Conservation (phyloP, 768 basidiomycete species). For the Mycena epipterygia region DNA sequence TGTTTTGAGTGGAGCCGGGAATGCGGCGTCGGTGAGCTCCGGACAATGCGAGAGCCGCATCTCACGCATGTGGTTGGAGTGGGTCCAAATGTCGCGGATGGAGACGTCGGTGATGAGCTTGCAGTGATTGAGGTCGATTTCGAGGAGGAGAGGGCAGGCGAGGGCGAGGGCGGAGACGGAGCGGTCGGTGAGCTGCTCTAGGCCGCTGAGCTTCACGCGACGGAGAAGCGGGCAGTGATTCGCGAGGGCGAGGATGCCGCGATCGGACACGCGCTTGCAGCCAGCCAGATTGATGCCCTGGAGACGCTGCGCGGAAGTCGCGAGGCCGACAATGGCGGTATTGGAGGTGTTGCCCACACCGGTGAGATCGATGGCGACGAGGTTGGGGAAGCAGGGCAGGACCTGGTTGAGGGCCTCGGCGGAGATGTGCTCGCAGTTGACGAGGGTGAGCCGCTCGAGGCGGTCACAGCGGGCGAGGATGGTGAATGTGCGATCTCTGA, state of each 20-base stretch:
- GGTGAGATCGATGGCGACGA: constrained; percentile 90
- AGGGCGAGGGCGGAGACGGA: constrained; percentile 83
- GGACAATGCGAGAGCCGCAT: constrained; percentile 87
- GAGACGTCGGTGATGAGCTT: constrained; percentile 80
- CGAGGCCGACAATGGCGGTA: constrained; percentile 78
- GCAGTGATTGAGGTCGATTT: constrained; percentile 94
- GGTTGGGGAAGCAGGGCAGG: constrained; percentile 77
- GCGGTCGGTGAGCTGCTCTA: constrained; percentile 80
- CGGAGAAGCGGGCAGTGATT: constrained; percentile 81
- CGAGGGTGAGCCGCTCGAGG: constrained; percentile 90
- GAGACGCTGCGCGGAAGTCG: constrained; percentile 75
- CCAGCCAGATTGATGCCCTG: constrained; percentile 94
- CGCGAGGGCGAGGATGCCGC: constrained; percentile 83
- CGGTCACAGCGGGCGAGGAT: constrained; percentile 81
- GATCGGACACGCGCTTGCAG: constrained; percentile 85
- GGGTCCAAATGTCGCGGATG: constrained; percentile 86
- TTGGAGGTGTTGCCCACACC: constrained; percentile 80
- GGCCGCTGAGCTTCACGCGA: constrained; percentile 89
- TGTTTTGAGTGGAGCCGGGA: constrained; percentile 77
- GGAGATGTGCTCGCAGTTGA: constrained; percentile 79
- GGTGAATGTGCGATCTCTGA: constrained; percentile 81
- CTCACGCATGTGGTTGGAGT: constrained; percentile 90
- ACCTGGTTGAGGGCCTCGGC: constrained; percentile 73
- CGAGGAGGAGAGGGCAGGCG: constrained; percentile 88
- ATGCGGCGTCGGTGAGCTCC: constrained; percentile 85